Conservation (phyloP, 345 rosid genomes). For the Heritiera fomes region DNA sequence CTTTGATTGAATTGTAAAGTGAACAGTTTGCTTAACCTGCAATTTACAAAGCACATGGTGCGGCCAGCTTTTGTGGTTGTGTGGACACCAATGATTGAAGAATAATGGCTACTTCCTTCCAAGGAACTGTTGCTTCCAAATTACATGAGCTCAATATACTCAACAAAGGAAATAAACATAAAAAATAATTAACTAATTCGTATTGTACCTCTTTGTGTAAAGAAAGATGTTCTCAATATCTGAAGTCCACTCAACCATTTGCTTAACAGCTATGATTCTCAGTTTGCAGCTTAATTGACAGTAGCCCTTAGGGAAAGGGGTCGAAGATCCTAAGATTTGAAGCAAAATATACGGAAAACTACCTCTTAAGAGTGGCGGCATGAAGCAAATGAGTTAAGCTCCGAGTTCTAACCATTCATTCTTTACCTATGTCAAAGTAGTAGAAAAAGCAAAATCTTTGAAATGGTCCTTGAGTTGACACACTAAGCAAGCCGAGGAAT, state of each 20-base stretch:
- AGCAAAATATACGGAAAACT: no score
- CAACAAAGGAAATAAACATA: not conserved
- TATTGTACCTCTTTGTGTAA: not conserved
- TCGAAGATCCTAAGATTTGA: no score
- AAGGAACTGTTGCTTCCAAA: conserved; percentile 34
- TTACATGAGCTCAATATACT: conserved; percentile 21
- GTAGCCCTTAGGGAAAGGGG: no score
- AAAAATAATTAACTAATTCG: not conserved
- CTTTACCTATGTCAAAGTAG: not conserved
- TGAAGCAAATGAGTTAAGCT: no score
- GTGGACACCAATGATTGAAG: conserved; percentile 7
- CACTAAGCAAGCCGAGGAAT: conserved; percentile 4
- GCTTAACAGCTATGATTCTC: not conserved
- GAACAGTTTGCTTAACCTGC: conserved; percentile 13
- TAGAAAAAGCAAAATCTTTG: not conserved
- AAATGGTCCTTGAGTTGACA: not conserved
- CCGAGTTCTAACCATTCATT: no score
- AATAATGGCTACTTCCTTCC: conserved; percentile 29
- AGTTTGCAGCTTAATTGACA: not conserved
- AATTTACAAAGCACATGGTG: conserved; percentile 39
- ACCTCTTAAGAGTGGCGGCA: no score
- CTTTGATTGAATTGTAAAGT: conserved; percentile 4
- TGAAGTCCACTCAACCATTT: conserved; percentile 21
- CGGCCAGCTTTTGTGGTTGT: conserved; percentile 20
- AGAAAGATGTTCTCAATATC: conserved; percentile 14